Evolutionary conservation across 73 alveolate genomes (phyloP).

Genomic region (Stentor coeruleus): DNA sequence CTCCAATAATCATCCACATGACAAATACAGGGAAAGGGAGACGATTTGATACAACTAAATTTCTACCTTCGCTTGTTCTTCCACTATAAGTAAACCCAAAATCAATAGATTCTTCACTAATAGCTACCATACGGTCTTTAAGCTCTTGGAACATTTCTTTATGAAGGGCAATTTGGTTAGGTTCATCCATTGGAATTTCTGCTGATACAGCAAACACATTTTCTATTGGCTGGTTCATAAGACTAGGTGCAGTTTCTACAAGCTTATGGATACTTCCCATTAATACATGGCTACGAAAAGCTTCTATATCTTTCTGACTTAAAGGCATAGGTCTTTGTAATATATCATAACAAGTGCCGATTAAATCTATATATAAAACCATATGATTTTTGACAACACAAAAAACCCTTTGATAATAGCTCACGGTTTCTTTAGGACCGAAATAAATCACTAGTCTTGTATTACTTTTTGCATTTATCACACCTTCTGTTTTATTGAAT

Average conservation of each 20-base stretch:
- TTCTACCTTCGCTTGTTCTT: constrained; percentile 61
- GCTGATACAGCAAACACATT: constrained; percentile 36
- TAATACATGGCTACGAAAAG: constrained; percentile 85
- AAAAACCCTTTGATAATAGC: constrained; percentile 91
- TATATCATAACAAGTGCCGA: constrained; percentile 96
- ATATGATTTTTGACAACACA: constrained; percentile 82
- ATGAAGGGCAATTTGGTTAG: constrained; percentile 80
- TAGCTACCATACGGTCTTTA: constrained; percentile 42
- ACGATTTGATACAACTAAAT: constrained; percentile 44
- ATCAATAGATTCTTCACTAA: constrained; percentile 68
- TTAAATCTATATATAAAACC: constrained; percentile 84
- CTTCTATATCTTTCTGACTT: constrained; percentile 89
- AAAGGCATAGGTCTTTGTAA: constrained; percentile 89
- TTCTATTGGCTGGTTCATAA: constrained; percentile 13
- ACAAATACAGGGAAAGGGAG: background rate
- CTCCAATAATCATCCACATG: constrained; percentile 18
- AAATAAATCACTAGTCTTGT: constrained; percentile 87
- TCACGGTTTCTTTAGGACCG: constrained; percentile 83
- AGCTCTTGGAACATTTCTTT: constrained; percentile 75
- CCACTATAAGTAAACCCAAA: constrained; percentile 63
- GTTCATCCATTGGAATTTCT: constrained; percentile 65
- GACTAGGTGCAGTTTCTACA: constrained; percentile 28
- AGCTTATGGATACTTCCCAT: constrained; percentile 73
- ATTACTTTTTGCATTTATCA: constrained; percentile 72
- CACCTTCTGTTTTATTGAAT: constrained; percentile 83